A percentile compares a stretch with the other conserved stretches of the same genome.
phyloP scores from a whole-genome alignment of 768 basidiomycete genomes.

The Tylopilus sp. region DNA sequence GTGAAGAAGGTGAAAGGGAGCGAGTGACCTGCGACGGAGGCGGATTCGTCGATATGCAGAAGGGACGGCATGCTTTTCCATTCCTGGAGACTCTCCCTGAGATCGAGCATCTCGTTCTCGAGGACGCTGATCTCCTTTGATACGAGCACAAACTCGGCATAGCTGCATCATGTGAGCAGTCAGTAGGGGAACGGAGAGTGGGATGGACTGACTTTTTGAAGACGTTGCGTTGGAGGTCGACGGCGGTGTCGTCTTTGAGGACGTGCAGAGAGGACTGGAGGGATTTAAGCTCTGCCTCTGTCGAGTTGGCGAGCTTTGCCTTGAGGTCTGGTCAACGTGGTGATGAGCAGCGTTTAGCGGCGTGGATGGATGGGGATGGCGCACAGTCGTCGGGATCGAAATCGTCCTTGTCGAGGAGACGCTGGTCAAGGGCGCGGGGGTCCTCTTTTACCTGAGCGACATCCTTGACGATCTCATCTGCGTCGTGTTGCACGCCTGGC shows the following conservation, averaged over 20 bases:
- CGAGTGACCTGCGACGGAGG: slow-evolving; percentile 51
- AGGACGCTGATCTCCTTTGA: slow-evolving; percentile 96
- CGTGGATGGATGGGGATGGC: slow-evolving; percentile 28
- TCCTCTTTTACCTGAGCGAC: slow-evolving; percentile 46
- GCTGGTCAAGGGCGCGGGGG: slow-evolving; percentile 55
- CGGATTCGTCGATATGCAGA: slow-evolving; percentile 83
- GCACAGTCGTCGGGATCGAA: slow-evolving; percentile 89
- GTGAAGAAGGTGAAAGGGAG: slow-evolving; percentile 24
- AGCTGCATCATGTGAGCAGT: slow-evolving; percentile 47
- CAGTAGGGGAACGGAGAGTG: slow-evolving; percentile 1
- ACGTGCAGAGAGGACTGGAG: slow-evolving; percentile 72
- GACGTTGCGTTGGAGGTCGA: slow-evolving; percentile 86
- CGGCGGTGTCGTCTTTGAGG: slow-evolving; percentile 68
- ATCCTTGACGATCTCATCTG: slow-evolving; percentile 49
- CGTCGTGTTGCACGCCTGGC: slow-evolving; percentile 34
- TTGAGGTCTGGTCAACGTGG: slow-evolving; percentile 55
- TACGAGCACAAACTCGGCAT: slow-evolving; percentile 93
- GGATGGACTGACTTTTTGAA: slow-evolving; percentile 77
- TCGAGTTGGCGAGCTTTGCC: slow-evolving; percentile 84
- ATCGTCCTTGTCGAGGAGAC: slow-evolving; percentile 65
- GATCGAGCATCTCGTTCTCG: slow-evolving; percentile 96
- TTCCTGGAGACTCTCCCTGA: slow-evolving; percentile 90
- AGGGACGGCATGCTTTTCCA: slow-evolving; percentile 96
- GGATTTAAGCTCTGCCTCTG: slow-evolving; percentile 72
- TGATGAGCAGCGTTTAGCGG: slow-evolving; percentile 4